These are phyloP conservation scores for Acacia acuminata DNA, from an alignment of 306 rosid genomes.

Conservation along the genomic window DNA sequence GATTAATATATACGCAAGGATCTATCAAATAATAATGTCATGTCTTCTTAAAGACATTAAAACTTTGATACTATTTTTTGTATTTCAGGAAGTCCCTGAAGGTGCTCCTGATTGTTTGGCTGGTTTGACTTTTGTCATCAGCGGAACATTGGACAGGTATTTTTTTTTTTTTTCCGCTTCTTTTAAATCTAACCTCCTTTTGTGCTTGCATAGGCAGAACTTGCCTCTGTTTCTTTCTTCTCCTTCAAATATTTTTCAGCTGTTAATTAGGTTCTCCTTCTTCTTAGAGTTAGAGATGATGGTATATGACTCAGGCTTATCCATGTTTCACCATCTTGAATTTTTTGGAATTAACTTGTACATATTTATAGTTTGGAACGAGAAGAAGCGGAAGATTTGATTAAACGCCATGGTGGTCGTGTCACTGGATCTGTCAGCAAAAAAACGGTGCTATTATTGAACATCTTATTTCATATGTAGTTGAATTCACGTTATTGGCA, in stretches of 20 bases:
- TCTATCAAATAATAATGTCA: conserved; percentile 12
- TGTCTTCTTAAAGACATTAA: conserved; percentile 25
- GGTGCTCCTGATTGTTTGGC: conserved; percentile 86
- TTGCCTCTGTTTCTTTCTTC: conserved; percentile 8
- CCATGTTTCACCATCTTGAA: conserved; percentile 23
- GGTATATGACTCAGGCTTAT: neutral
- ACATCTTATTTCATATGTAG: conserved; percentile 16
- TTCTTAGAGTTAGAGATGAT: neutral
- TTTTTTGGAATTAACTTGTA: conserved; percentile 19
- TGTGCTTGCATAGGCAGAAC: conserved; percentile 3
- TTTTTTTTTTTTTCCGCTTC: neutral
- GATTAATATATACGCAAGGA: conserved; percentile 19
- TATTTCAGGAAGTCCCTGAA: conserved; percentile 89
- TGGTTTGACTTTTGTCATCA: conserved; percentile 89
- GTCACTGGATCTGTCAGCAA: conserved; percentile 96
- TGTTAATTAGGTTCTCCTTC: conserved; percentile 18
- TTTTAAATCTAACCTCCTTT: conserved; percentile 1
- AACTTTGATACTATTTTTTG: conserved; percentile 27
- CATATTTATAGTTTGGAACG: conserved; percentile 77
- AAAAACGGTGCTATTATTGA: conserved; percentile 63
- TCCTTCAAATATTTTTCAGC: neutral
- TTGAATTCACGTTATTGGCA: conserved; percentile 26
- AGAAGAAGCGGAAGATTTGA: conserved; percentile 97
- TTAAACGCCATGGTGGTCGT: conserved; percentile 94
- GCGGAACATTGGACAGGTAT: conserved; percentile 98